These are phyloP conservation scores for Eutrema yunnanense DNA, from an alignment of 345 rosid genomes.

Conservation along the genomic window DNA sequence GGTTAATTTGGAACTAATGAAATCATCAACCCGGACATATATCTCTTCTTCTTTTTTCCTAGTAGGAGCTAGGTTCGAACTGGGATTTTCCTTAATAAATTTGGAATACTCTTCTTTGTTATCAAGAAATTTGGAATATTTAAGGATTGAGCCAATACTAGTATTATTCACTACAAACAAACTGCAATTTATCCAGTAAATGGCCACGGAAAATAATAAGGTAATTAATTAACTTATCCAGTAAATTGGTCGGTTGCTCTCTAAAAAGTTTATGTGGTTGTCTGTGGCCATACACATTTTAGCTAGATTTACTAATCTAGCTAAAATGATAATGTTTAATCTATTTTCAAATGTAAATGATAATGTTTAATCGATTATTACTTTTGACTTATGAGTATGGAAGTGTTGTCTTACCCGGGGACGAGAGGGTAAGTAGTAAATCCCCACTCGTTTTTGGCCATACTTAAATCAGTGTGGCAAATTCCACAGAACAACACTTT, in stretches of 20 bases:
- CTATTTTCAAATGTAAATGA: background rate
- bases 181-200: no score
- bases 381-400: background rate
- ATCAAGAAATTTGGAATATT: background rate
- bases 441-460: constrained; percentile 47
- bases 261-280: no score
- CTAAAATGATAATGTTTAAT: background rate
- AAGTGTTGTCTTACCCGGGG: constrained; percentile 38
- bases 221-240: no score
- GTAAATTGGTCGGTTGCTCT: no score
- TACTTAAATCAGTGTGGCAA: constrained; percentile 46
- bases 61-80: background rate
- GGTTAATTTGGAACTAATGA: no score
- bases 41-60: background rate
- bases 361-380: background rate
- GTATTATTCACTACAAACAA: background rate
- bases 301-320: background rate
- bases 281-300: no score
- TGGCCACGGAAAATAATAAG: no score
- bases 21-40: no score
- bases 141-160: background rate
- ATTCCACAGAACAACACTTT: constrained; percentile 49
- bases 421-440: constrained; percentile 38
- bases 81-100: background rate
- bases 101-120: background rate